Percentiles rank a stretch among this genome's conserved stretches.
These are phyloP conservation scores for Pholiota molesta DNA, from an alignment of 768 basidiomycete genomes.

Conservation along the genomic window DNA sequence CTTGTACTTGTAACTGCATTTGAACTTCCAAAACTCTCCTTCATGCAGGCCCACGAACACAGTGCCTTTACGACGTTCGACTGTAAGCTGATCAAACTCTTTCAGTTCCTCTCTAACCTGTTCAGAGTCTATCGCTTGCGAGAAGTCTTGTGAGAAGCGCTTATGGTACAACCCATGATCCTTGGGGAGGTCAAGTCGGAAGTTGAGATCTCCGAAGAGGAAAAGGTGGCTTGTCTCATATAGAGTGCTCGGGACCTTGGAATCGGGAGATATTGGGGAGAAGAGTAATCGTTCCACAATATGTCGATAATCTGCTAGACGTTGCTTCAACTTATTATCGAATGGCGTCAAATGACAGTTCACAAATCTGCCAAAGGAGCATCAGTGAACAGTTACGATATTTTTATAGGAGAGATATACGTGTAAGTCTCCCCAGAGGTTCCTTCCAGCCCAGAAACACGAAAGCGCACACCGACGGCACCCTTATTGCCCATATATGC, in stretches of 20 bases:
- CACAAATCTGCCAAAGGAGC: constrained; percentile 68
- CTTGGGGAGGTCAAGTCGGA: constrained; percentile 71
- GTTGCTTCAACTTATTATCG: constrained; percentile 59
- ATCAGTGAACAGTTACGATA: not conserved
- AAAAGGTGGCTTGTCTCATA: constrained; percentile 91
- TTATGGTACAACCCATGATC: constrained; percentile 47
- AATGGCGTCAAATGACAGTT: constrained; percentile 91
- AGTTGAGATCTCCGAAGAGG: constrained; percentile 93
- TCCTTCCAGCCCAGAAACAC: constrained; percentile 58
- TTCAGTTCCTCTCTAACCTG: constrained; percentile 60
- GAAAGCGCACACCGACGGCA: constrained; percentile 86
- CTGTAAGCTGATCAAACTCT: constrained; percentile 72
- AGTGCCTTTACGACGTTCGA: constrained; percentile 64
- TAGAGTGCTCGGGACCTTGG: constrained; percentile 55
- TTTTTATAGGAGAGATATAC: constrained; percentile 48
- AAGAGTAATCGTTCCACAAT: constrained; percentile 86
- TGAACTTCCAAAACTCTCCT: constrained; percentile 88
- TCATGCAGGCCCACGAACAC: constrained; percentile 78
- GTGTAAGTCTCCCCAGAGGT: constrained; percentile 77
- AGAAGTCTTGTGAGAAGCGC: constrained; percentile 36
- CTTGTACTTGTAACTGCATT: constrained; percentile 88
- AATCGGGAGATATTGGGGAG: constrained; percentile 46
- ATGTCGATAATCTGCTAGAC: constrained; percentile 79
- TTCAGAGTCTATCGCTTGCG: constrained; percentile 49
- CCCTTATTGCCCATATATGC: constrained; percentile 93